Percentiles rank a stretch among this genome's conserved stretches.
These are phyloP conservation scores for Prunella vulgaris DNA, from an alignment of 257 asterid genomes.

Conservation along the genomic window DNA sequence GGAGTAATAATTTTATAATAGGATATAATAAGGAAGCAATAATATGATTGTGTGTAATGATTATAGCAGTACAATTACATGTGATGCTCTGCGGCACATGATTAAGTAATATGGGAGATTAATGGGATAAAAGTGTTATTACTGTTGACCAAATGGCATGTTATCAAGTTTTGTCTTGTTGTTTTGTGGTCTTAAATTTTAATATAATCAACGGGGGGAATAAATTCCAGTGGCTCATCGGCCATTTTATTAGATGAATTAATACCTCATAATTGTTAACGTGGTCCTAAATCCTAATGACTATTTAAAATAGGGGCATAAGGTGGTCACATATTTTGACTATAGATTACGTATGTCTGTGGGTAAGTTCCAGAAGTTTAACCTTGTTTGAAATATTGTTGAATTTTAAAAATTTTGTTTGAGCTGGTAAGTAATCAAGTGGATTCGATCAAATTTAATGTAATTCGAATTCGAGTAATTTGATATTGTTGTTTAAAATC, in stretches of 20 bases:
- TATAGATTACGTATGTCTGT: no score
- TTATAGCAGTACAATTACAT: slow-evolving; percentile 1
- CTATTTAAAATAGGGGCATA: background rate
- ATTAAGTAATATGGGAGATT: slow-evolving; percentile 5
- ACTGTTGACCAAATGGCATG: slow-evolving; percentile 35
- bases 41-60: background rate
- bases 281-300: slow-evolving; percentile 26
- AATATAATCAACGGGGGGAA: slow-evolving; percentile 11
- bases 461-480: no score
- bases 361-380: no score
- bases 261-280: slow-evolving; percentile 8
- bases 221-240: slow-evolving; percentile 22
- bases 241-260: slow-evolving; percentile 12
- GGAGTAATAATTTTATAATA: no score
- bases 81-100: slow-evolving; percentile 28
- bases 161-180: slow-evolving; percentile 16
- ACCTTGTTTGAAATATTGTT: no score
- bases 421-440: no score
- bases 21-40: background rate
- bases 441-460: no score
- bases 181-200: slow-evolving; percentile 19
- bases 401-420: no score
- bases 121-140: background rate
- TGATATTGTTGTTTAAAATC: no score
- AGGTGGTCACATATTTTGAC: background rate